A percentile compares a stretch with the other conserved stretches of the same genome.
Evolutionary conservation across 2,329 filamentous ascomycete species (phyloP).

Genomic region (Dactylellina parvicollis): DNA sequence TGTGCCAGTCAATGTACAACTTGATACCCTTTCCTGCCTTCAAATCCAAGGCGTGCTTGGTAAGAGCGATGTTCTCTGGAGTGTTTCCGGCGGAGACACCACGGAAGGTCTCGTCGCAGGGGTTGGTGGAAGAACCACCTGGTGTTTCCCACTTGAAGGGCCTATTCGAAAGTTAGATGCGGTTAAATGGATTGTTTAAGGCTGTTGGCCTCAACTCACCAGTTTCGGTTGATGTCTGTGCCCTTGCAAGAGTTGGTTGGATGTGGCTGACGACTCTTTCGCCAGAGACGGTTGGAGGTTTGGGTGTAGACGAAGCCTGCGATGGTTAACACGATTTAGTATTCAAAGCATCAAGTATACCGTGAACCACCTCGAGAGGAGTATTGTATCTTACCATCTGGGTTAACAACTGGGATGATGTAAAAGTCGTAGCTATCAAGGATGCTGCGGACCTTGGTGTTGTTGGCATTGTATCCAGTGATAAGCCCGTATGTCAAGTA

Average conservation of each 20-base stretch:
- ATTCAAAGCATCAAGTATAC: neutral
- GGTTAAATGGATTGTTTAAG: neutral
- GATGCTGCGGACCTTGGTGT: conserved; percentile 56
- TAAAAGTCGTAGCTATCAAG: conserved; percentile 73
- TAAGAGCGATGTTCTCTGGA: conserved; percentile 67
- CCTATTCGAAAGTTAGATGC: neutral
- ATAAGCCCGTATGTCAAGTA: conserved; percentile 68
- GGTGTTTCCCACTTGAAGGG: conserved; percentile 63
- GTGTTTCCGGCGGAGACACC: conserved; percentile 64
- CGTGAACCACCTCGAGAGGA: neutral
- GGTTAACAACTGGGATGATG: conserved; percentile 72
- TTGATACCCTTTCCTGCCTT: conserved; percentile 59
- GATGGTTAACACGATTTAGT: neutral
- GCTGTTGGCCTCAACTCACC: conserved; percentile 58
- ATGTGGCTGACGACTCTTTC: conserved; percentile 66
- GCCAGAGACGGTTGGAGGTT: conserved; percentile 69
- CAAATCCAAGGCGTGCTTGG: conserved; percentile 64
- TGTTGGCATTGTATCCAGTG: conserved; percentile 60
- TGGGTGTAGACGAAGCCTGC: conserved; percentile 69
- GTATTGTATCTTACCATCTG: conserved; percentile 62
- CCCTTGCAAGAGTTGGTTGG: conserved; percentile 58
- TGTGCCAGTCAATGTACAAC: conserved; percentile 72
- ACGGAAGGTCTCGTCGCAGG: conserved; percentile 61
- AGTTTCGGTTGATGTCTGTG: conserved; percentile 71
- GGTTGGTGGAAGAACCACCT: conserved; percentile 57